Evolutionary conservation across 31 red algal genomes (phyloP), one percentile per base, ranked within the genome.

Genomic region (Bonnemaisonia californica): DNA sequence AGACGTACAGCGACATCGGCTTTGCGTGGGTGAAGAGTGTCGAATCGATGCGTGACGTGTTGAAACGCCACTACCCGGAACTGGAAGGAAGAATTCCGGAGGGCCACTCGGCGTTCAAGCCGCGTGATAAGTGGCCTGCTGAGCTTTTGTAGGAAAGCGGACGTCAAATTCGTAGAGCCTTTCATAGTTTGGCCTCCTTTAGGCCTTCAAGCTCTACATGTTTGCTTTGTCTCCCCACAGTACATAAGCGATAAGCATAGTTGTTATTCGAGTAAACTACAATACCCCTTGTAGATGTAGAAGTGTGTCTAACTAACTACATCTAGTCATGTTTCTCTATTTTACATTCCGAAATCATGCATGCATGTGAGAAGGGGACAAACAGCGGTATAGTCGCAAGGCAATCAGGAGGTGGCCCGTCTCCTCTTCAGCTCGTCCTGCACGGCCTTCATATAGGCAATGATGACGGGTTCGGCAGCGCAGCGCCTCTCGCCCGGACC

Each of bases 31-130:
- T 83, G 1, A 29, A 55, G 2, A 2, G 48, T 54, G 79, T 83
- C 1, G 3, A 41, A n/a, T 19, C 23, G 1, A 45, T 83, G 61
- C 61, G 79, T 28, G 79, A 83, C 54, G 79, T 83, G 8, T 40
- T 83, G 40, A 8, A 23, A 24, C 60, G 79, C 4, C 79, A 83
- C 54, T 54, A 40, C 39, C 79, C 79, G 0, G 79, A 47, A 8
- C 21, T 83, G 21, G 79, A 37, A 34, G 38, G 4, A 12, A 34
- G 1, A 29, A 70, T 83, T 55, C 63, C 63, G 54, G 32, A 55
- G 0, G 63, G 31, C 0, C 41, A 83, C 38, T 83, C 79, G 23
- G 79, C 79, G 9, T 83, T 83, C 34, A 71, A 68, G 64, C 79
- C 63, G 34, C 26, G 63, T 19, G 60, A 54, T 11, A 83, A 70